These are phyloP conservation scores for Danielia reshetovae DNA, from an alignment of 805 yeast species.

Conservation along the genomic window DNA sequence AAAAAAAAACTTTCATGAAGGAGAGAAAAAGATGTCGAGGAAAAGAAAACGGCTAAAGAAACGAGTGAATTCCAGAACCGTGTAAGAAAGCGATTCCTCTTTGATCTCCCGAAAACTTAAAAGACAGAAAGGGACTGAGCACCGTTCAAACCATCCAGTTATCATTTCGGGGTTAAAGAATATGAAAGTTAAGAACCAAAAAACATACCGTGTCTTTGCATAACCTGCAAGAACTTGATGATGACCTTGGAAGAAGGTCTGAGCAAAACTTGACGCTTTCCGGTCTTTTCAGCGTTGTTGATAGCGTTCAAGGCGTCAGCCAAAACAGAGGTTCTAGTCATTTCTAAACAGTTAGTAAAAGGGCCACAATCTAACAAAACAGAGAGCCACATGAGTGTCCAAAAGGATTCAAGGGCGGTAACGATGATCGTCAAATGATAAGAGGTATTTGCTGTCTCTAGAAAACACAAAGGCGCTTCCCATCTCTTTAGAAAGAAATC, in stretches of 20 bases:
- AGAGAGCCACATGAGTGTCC: conserved; percentile 22
- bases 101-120: conserved; percentile 91
- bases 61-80: conserved; percentile 40
- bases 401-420: conserved; percentile 18
- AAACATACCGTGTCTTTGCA: conserved; percentile 29
- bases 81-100: conserved; percentile 64
- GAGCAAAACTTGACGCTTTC: conserved; percentile 34
- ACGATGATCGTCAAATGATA: conserved; percentile 1
- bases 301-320: conserved; percentile 35
- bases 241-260: conserved; percentile 35
- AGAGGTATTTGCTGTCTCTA: conserved; percentile 12
- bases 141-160: conserved; percentile 96
- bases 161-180: conserved; percentile 73
- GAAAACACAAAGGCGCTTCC: background rate
- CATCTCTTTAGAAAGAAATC: background rate
- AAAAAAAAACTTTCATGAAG: background rate
- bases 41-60: conserved; percentile 59
- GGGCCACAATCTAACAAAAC: conserved; percentile 17
- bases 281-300: conserved; percentile 36
- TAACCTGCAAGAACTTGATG: conserved; percentile 29
- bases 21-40: conserved; percentile 46
- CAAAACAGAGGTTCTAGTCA: conserved; percentile 35
- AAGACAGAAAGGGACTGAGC: conserved; percentile 91
- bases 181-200: conserved; percentile 1
- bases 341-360: conserved; percentile 16